A percentile compares a stretch with the other conserved stretches of the same genome.
Conservation (phyloP, 2,329 filamentous ascomycete genomes). For the Exophiala lecanii-corni region DNA sequence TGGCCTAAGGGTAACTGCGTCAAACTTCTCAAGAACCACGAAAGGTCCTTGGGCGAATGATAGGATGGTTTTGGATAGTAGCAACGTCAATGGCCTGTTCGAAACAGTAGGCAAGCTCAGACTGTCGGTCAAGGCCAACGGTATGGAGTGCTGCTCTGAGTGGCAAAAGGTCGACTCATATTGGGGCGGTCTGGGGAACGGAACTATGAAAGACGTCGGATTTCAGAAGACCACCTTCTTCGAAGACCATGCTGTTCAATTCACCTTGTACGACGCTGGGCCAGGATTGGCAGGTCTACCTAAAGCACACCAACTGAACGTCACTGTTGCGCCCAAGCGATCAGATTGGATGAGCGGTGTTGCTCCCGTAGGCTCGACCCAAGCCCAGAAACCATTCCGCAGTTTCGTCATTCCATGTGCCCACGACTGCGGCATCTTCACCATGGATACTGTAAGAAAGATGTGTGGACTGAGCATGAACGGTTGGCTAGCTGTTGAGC, state of each 20-base stretch:
- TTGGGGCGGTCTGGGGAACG: neutral
- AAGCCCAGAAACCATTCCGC: too few species aligned
- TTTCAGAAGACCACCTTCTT: neutral
- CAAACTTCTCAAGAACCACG: neutral
- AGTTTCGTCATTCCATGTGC: neutral
- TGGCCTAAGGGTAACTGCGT: too few species aligned
- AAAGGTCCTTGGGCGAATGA: neutral
- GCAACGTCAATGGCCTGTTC: neutral
- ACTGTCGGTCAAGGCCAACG: neutral
- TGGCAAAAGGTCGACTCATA: neutral
- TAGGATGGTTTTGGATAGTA: slow-evolving; percentile 1
- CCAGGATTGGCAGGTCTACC: too few species aligned
- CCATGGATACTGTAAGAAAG: slow-evolving; percentile 1
- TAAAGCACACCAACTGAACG: neutral
- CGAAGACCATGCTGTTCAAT: neutral
- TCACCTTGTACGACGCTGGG: slow-evolving; percentile 1
- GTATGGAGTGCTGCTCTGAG: neutral
- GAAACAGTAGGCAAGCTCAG: neutral
- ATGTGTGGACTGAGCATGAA: too few species aligned
- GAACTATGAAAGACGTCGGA: neutral
- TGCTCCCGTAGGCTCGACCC: too few species aligned
- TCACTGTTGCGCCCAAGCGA: neutral
- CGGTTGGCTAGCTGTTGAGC: too few species aligned
- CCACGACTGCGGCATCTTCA: slow-evolving; percentile 4
- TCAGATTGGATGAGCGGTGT: too few species aligned